Evolutionary conservation across 2,329 filamentous ascomycete genomes (phyloP).

Genomic region (Pestalotiopsis fici): DNA sequence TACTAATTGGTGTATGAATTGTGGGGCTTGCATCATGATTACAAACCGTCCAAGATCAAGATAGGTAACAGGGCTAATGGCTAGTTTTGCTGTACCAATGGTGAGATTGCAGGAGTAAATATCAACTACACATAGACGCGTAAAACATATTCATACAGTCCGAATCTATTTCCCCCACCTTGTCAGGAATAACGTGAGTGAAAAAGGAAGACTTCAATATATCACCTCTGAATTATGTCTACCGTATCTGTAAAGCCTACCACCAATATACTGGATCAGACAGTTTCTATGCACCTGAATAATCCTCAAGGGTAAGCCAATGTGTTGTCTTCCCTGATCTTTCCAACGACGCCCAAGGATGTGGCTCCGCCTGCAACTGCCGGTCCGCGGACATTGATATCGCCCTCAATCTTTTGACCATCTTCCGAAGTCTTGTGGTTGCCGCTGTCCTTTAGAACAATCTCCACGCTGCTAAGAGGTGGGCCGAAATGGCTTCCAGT

Average conservation of each 20-base stretch:
- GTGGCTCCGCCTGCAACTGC: slow-evolving; percentile 69
- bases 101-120: too few relatives aligned
- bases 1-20: not conserved
- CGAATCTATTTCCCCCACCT: too few relatives aligned
- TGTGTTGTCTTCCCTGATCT: slow-evolving; percentile 72
- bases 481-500: slow-evolving; percentile 73
- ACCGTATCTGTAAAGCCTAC: not conserved
- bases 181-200: not conserved
- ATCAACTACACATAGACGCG: too few relatives aligned
- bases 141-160: too few relatives aligned
- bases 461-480: slow-evolving; percentile 77
- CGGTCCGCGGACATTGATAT: slow-evolving; percentile 73
- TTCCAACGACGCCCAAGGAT: slow-evolving; percentile 63
- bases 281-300: not conserved
- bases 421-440: slow-evolving; percentile 65
- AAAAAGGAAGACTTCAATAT: not conserved
- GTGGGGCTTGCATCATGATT: not conserved
- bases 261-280: not conserved
- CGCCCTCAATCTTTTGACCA: slow-evolving; percentile 51
- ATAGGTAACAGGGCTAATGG: not conserved
- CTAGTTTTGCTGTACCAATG: too few relatives aligned
- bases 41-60: not conserved
- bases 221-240: not conserved
- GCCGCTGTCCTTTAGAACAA: slow-evolving; percentile 68
- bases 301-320: slow-evolving; percentile 53